These are phyloP conservation scores for Bocquillonia castaneifolia DNA, from an alignment of 441 rosid genomes.

Conservation along the genomic window DNA sequence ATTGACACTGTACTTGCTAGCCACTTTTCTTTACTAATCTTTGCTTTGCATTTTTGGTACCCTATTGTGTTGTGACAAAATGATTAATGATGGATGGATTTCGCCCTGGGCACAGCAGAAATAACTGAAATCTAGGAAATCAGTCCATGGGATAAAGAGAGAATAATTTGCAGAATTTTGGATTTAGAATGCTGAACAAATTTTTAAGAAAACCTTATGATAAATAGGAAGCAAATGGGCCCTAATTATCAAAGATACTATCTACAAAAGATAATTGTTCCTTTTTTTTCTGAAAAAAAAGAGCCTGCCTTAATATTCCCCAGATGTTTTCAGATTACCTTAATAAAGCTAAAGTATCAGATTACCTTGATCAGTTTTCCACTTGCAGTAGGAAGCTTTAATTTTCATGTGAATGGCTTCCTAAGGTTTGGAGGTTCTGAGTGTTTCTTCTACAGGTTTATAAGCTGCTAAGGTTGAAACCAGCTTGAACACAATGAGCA, in stretches of 20 bases:
- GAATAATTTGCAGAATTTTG: neutral
- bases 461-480: slow-evolving; percentile 21
- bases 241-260: neutral
- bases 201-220: neutral
- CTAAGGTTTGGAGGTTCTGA: slow-evolving; percentile 45
- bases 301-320: too few species aligned
- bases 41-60: too few species aligned
- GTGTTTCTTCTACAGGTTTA: slow-evolving; percentile 46
- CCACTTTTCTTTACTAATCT: too few species aligned
- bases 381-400: slow-evolving; percentile 60
- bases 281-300: neutral
- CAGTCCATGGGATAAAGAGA: neutral
- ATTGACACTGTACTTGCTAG: too few species aligned
- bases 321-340: neutral
- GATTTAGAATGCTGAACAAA: neutral
- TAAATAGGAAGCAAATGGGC: too few species aligned
- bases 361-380: slow-evolving; percentile 75
- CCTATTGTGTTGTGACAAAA: too few species aligned
- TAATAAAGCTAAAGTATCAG: neutral
- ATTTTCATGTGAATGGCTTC: slow-evolving; percentile 59
- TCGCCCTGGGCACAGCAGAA: neutral
- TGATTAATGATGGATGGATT: neutral
- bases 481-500: slow-evolving; percentile 10
- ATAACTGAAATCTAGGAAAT: neutral
- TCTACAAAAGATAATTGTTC: neutral